Base-by-base conservation (phyloP, 75 land plant species). In the Pinus taeda region DNA sequence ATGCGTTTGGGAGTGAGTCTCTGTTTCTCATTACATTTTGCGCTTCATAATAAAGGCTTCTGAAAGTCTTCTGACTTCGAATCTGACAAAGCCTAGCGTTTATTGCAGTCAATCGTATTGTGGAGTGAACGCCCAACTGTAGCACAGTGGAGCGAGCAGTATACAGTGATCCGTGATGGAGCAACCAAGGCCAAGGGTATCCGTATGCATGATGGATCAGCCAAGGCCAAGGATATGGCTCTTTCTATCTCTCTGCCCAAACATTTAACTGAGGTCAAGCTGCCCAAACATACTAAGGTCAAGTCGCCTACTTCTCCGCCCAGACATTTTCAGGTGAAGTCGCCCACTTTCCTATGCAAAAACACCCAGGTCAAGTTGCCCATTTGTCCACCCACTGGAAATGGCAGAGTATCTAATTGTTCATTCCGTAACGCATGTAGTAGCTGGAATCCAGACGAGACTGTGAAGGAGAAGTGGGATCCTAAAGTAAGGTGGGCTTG, bases 401-500 rank as follows among this genome's bases (percentile, higher is more conserved):
- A 45, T 45, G 49, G 6, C 49, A 45, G 7, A 6, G 49, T 6
- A 45, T 45, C 33, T 65, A 33, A 65, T 17, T 65, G 69, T 65
- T 65, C 49, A 9, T 21, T 39, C 21, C n/a, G 71, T 17, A 18
- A 9, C n/a, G 8, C 17, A 13, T 69, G 49, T 12, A 30, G 21
- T 12, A 69, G 9, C 9, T 39, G 49, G 49, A 7, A 45, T 4
- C 20, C 39, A 17, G 4, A 33, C 33, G 18, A 15, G 15, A 6
- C 0, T 8, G 17, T 17, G 49, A 11, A 7, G 71, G 71, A 36
- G 8, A 69, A 39, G 36, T 39, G 53, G 71, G 71, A 69, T 21
- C 49, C 71, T 42, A 6, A 3, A 7, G 20, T 5, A 7, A 69
- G 71, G 42, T 21, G 78, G 4, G 3, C 73, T 24, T 93, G 95